Evolutionary conservation across 1,139 yeast genomes (phyloP).

Genomic region (Diutina pseudorugosa): DNA sequence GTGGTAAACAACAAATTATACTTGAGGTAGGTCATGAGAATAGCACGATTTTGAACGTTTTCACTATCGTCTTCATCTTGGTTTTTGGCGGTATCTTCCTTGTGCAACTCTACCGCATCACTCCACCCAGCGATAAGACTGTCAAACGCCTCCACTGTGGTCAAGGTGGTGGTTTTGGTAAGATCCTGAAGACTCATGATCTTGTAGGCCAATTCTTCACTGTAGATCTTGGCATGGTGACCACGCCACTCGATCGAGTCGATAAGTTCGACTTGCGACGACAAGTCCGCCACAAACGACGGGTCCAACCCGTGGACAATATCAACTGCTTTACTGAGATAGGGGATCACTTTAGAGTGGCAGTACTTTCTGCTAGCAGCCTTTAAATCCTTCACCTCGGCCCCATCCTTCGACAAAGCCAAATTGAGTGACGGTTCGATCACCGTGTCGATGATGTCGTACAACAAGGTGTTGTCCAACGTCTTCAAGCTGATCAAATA

Average conservation of each 20-base stretch:
- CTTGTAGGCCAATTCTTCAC: conserved; percentile 60
- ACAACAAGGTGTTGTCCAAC: conserved; percentile 24
- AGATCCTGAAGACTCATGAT: conserved; percentile 27
- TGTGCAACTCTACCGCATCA: conserved; percentile 21
- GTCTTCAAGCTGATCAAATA: conserved; percentile 16
- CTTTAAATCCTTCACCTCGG: conserved; percentile 28
- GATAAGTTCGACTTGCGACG: conserved; percentile 14
- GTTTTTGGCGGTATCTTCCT: conserved; percentile 15
- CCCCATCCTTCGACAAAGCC: conserved; percentile 33
- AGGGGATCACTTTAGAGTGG: conserved; percentile 21
- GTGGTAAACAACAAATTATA: conserved; percentile 56
- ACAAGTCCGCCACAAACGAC: conserved; percentile 25
- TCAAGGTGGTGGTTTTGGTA: conserved; percentile 16
- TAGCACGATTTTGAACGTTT: conserved; percentile 60
- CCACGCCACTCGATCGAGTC: conserved; percentile 53
- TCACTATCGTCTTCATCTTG: conserved; percentile 36
- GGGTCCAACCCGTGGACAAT: conserved; percentile 29
- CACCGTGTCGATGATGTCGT: conserved; percentile 45
- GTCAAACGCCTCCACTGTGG: not conserved
- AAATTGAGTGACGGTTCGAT: conserved; percentile 61
- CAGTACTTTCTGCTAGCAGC: conserved; percentile 34
- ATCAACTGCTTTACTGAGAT: conserved; percentile 23
- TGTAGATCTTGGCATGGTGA: conserved; percentile 55
- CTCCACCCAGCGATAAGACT: conserved; percentile 18
- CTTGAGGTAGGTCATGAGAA: conserved; percentile 61